Percentiles rank a stretch among this genome's conserved stretches.
phyloP scores from a whole-genome alignment of 495 filamentous ascomycete genomes.

The Niebla homalea region DNA sequence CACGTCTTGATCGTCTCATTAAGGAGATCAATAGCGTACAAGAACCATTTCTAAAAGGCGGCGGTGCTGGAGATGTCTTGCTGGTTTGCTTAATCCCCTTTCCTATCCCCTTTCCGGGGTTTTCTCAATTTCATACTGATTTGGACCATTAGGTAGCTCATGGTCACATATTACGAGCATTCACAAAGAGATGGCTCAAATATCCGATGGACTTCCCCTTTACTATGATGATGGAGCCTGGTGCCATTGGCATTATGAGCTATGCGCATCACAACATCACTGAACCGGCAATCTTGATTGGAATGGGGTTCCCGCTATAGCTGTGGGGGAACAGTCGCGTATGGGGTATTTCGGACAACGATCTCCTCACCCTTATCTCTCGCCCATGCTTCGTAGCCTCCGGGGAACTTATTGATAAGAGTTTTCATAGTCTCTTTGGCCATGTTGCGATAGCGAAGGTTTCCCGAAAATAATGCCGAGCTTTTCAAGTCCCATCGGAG shows the following conservation, averaged over 20 bases:
- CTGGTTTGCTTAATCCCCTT: constrained; percentile 1
- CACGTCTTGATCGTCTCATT: constrained; percentile 55
- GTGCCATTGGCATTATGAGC: constrained; percentile 51
- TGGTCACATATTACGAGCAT: constrained; percentile 65
- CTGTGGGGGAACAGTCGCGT: too few relatives aligned
- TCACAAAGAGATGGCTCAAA: constrained; percentile 64
- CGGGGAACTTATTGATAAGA: background rate
- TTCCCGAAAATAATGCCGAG: constrained; percentile 4
- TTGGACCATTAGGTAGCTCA: constrained; percentile 57
- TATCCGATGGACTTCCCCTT: constrained; percentile 51
- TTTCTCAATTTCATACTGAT: too few relatives aligned
- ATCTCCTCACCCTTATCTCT: background rate
- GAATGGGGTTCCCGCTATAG: constrained; percentile 27
- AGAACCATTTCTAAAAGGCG: constrained; percentile 29
- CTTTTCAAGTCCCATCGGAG: constrained; percentile 11
- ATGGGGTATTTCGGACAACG: too few relatives aligned
- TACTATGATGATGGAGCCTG: constrained; percentile 59
- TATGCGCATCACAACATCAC: constrained; percentile 26
- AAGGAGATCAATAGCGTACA: constrained; percentile 46
- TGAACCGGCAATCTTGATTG: constrained; percentile 25
- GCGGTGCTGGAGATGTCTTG: constrained; percentile 39
- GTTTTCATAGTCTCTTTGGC: background rate
- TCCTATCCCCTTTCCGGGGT: too few relatives aligned
- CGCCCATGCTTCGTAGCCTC: background rate
- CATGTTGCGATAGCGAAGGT: constrained; percentile 10